These are phyloP conservation scores for Coemansia pectinata DNA, from an alignment of 192 early-diverging fungal species.

Conservation along the genomic window DNA sequence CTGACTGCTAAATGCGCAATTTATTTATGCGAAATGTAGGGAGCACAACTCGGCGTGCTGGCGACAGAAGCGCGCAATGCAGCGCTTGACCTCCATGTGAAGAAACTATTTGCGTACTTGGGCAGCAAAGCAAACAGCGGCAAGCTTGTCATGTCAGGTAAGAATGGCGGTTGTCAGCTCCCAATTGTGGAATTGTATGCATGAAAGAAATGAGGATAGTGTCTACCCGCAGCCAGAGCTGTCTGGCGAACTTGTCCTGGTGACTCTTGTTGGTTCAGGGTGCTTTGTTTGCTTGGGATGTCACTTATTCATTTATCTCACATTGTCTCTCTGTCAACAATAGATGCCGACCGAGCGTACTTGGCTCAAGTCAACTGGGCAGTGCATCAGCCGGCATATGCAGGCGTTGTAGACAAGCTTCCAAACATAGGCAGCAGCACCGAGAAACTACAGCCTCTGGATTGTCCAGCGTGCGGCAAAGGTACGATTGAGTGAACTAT, in stretches of 20 bases:
- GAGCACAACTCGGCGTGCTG: constrained; percentile 21
- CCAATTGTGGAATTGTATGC: background rate
- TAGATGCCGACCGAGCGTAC: constrained; percentile 44
- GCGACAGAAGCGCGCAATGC: constrained; percentile 25
- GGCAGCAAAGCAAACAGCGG: background rate
- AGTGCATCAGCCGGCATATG: constrained; percentile 31
- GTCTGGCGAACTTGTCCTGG: background rate
- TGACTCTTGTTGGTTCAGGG: background rate
- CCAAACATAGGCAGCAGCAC: constrained; percentile 7
- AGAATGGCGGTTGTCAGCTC: background rate
- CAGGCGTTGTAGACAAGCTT: constrained; percentile 28
- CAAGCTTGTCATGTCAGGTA: constrained; percentile 16
- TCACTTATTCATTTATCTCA: background rate
- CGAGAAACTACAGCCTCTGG: constrained; percentile 4
- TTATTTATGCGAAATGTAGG: constrained; percentile 25
- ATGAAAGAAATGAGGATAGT: background rate
- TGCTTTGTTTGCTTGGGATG: background rate
- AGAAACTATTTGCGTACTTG: constrained; percentile 30
- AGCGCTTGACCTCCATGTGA: constrained; percentile 43
- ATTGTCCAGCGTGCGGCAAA: constrained; percentile 40
- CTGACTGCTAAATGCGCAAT: constrained; percentile 1
- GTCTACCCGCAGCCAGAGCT: constrained; percentile 6
- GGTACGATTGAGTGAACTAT: constrained; percentile 14
- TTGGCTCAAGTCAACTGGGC: constrained; percentile 41
- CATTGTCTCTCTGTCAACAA: background rate